Conservation (phyloP, 495 filamentous ascomycete species). For the Thozetella sp. region DNA sequence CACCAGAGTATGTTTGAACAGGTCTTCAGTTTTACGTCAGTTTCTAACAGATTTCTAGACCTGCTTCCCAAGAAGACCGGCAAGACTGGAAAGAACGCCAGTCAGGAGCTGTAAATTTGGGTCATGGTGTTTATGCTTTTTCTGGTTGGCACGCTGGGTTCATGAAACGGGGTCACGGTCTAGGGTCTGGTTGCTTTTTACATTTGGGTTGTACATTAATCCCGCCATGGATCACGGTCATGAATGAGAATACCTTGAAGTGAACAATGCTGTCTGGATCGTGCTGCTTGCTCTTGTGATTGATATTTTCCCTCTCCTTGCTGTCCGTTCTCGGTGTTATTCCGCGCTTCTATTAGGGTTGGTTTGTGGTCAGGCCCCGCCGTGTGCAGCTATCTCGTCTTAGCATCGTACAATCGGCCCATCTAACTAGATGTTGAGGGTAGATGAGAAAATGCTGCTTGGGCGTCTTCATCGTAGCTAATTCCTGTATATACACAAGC, state of each 20-base stretch:
- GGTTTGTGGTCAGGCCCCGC: too few relatives aligned
- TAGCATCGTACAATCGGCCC: too few relatives aligned
- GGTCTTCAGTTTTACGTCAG: background rate
- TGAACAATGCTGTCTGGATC: slow-evolving; percentile 8
- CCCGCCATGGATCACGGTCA: slow-evolving; percentile 69
- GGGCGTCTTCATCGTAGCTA: too few relatives aligned
- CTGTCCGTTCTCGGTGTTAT: background rate
- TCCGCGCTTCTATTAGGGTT: slow-evolving; percentile 6
- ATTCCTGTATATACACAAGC: too few relatives aligned
- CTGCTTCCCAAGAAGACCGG: slow-evolving; percentile 97
- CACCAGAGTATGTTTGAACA: slow-evolving; percentile 80
- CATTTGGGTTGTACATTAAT: slow-evolving; percentile 94
- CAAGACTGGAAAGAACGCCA: slow-evolving; percentile 86
- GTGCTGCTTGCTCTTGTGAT: background rate
- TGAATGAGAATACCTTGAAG: slow-evolving; percentile 53
- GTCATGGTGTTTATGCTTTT: slow-evolving; percentile 56
- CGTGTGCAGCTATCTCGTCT: too few relatives aligned
- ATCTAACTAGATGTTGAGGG: too few relatives aligned
- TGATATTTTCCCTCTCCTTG: background rate
- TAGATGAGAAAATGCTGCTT: too few relatives aligned
- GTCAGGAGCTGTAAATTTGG: slow-evolving; percentile 82
- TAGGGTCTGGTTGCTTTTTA: slow-evolving; percentile 77
- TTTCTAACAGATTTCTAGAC: slow-evolving; percentile 64
- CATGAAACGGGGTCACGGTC: slow-evolving; percentile 83
- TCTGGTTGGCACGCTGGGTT: slow-evolving; percentile 74